These are phyloP conservation scores for Sequoiadendron giganteum DNA, from an alignment of 75 land plant genomes.

Conservation along the genomic window DNA sequence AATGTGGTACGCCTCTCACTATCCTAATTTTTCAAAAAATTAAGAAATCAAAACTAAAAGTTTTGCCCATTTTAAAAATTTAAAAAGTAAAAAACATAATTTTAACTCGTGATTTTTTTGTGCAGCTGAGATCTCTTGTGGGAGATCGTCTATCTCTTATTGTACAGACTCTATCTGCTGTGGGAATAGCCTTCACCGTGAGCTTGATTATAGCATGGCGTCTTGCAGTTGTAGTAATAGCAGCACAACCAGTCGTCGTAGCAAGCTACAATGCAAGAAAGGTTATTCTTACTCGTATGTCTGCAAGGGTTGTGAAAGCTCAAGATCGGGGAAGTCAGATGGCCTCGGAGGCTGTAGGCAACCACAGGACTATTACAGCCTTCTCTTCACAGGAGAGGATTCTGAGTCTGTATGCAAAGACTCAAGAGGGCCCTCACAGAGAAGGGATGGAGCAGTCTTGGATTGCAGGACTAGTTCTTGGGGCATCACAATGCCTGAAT, in stretches of 20 bases:
- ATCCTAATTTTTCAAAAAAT: too few species aligned
- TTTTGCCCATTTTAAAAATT: too few species aligned
- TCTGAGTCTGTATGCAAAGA: constrained; percentile 41
- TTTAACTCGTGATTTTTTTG: background rate
- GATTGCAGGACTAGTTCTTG: constrained; percentile 67
- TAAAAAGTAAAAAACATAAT: too few species aligned
- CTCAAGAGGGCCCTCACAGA: constrained; percentile 44
- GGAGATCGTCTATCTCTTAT: constrained; percentile 75
- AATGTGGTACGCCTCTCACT: too few species aligned
- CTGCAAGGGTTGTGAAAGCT: constrained; percentile 42
- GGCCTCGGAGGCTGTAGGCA: constrained; percentile 74
- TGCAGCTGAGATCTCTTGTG: constrained; percentile 66
- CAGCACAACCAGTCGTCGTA: constrained; percentile 70
- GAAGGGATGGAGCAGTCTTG: constrained; percentile 49
- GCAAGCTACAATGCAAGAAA: constrained; percentile 53
- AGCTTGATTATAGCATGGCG: constrained; percentile 74
- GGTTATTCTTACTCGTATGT: constrained; percentile 56
- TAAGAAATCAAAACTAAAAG: too few species aligned
- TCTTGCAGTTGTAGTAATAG: constrained; percentile 79
- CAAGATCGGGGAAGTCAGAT: constrained; percentile 68
- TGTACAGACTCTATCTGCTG: constrained; percentile 63
- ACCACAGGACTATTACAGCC: constrained; percentile 74
- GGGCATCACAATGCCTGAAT: constrained; percentile 42
- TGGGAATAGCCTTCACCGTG: constrained; percentile 49
- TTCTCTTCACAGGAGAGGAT: constrained; percentile 67